Base-by-base conservation (phyloP, 108 stramenopile species). In the Cyclostephanos tholiformis region DNA sequence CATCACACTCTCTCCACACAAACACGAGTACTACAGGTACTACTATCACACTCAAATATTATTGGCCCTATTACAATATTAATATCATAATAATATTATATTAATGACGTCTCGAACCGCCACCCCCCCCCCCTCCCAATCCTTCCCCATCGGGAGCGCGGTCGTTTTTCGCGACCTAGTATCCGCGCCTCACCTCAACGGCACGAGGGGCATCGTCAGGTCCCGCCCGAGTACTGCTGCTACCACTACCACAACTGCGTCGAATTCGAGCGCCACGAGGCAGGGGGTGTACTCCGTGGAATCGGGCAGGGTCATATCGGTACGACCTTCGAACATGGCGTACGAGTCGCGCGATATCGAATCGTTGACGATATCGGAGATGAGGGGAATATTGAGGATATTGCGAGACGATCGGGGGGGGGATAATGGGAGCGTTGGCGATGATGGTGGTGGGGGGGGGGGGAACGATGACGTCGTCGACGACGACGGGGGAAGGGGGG, bases 171-270 rank as follows among this genome's bases (percentile, higher is more conserved):
- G 88, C 50, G 75, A 79, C 36, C 75, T 92, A 29, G 53, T 74
- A 7, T 83, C 83, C 17, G 71, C 71, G 19, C 60, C 71, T 7
- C 85, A 92, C 65, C 77, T 85, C 80, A 92, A 92, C 69, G 89
- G 82, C 67, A 89, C 89, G 65, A 74, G 57, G n/a, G 91, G 91
- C 43, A 79, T 89, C 44, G 86, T 89, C 20, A 64, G 75, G 38
- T 80, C 87, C 0, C 32, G 17, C 4, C 65, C 86, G n/a, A n/a
- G n/a, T n/a, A n/a, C n/a, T n/a, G n/a, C n/a, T n/a, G n/a, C n/a
- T n/a, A n/a, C n/a, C n/a, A n/a, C n/a, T n/a, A n/a, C n/a, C n/a
- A n/a, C 22, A 19, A 62, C 22, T 53, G 69, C 20, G 78, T 62
- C 10, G 48, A 46, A 9, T 65, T 51, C 65, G 36, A 12, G 11